Percentiles rank a stretch among this genome's conserved stretches.
phyloP scores from a whole-genome alignment of 768 basidiomycete species.

The Boletus eberwhitei region DNA sequence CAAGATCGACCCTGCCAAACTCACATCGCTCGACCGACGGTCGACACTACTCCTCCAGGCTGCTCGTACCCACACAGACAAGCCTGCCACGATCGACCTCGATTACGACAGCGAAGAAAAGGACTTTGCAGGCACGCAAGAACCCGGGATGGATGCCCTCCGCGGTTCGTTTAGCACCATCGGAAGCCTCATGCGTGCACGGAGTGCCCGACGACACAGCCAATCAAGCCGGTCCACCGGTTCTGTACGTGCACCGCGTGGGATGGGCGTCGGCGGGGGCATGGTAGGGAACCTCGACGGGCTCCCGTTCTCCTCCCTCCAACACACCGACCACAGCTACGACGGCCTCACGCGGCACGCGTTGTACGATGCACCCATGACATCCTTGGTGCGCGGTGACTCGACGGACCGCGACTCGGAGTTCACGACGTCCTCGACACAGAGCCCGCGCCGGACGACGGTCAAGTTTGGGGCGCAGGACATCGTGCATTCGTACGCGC shows the following conservation, averaged over 20 bases:
- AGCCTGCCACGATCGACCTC: conserved; percentile 30
- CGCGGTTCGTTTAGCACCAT: conserved; percentile 89
- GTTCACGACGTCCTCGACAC: conserved; percentile 22
- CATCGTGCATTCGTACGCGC: conserved; percentile 69
- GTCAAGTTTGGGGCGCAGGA: conserved; percentile 80
- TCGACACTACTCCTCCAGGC: conserved; percentile 90
- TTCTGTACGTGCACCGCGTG: conserved; percentile 17
- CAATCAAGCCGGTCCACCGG: conserved; percentile 39
- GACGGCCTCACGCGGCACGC: conserved; percentile 72
- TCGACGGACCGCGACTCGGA: conserved; percentile 40
- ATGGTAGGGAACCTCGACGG: conserved; percentile 28
- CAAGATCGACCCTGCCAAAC: conserved; percentile 81
- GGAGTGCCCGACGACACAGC: conserved; percentile 50
- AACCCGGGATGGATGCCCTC: conserved; percentile 90
- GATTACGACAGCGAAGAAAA: conserved; percentile 60
- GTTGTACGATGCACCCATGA: conserved; percentile 86
- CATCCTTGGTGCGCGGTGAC: conserved; percentile 30
- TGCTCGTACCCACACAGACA: conserved; percentile 67
- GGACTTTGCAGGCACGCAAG: conserved; percentile 58
- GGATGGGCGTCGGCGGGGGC: conserved; percentile 24
- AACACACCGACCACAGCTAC: conserved; percentile 35
- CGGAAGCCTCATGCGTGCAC: conserved; percentile 83
- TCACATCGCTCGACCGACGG: conserved; percentile 80
- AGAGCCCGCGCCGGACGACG: conserved; percentile 43
- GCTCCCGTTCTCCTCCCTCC: conserved; percentile 21